Evolutionary conservation across 805 yeast species (phyloP).

Genomic region (Lipomyces orientalis): DNA sequence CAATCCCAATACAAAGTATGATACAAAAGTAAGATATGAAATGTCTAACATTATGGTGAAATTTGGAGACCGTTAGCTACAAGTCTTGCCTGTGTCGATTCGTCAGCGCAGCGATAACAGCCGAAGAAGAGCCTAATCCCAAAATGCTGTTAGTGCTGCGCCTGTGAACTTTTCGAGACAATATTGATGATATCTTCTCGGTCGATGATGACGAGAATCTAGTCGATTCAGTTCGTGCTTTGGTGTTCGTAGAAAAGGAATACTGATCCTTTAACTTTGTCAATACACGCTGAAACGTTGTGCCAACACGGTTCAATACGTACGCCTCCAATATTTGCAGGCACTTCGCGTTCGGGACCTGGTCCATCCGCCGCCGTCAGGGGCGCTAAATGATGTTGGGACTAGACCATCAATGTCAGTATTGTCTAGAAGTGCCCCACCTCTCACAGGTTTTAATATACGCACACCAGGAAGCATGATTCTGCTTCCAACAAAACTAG

Average conservation of each 20-base stretch:
- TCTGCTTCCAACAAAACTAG: neutral
- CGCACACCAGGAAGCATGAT: neutral
- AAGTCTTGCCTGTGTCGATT: conserved; percentile 1
- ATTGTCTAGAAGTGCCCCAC: neutral
- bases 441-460: neutral
- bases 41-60: neutral
- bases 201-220: neutral
- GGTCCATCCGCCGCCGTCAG: neutral
- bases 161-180: neutral
- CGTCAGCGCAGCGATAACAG: neutral
- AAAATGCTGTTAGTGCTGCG: neutral
- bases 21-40: neutral
- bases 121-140: neutral
- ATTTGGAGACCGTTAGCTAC: neutral
- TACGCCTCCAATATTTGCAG: neutral
- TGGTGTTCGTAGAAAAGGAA: neutral
- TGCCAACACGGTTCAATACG: neutral
- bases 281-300: neutral
- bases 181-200: neutral
- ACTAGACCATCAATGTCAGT: neutral
- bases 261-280: neutral
- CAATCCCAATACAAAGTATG: neutral
- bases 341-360: neutral
- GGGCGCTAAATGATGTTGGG: neutral
- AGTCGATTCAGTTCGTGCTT: neutral